Evolutionary conservation across 495 filamentous ascomycete genomes (phyloP).

Genomic region (Annulohypoxylon stygium): DNA sequence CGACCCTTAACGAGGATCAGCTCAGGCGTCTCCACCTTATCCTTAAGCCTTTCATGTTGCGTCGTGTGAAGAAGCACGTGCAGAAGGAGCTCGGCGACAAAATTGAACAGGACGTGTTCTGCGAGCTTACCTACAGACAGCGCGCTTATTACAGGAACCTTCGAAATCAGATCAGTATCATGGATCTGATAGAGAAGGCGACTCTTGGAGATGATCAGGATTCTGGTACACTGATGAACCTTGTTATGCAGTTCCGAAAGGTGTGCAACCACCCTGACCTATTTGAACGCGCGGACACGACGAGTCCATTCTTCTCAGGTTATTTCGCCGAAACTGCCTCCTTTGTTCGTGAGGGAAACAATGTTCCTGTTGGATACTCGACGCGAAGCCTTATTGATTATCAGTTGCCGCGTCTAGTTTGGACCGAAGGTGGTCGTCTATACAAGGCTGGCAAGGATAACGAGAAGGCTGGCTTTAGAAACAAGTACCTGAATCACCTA

Average conservation of each 20-base stretch:
- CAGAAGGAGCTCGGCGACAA: slow-evolving; percentile 99
- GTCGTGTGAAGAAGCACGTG: slow-evolving; percentile 98
- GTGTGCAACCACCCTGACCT: slow-evolving; percentile 99
- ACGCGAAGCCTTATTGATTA: slow-evolving; percentile 89
- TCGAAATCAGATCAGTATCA: slow-evolving; percentile 96
- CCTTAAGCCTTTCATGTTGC: slow-evolving; percentile 98
- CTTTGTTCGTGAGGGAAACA: slow-evolving; percentile 88
- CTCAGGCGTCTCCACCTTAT: slow-evolving; percentile 98
- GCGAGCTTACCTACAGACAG: slow-evolving; percentile 96
- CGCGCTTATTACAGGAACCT: slow-evolving; percentile 92
- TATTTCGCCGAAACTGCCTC: slow-evolving; percentile 94
- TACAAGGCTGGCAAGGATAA: slow-evolving; percentile 83
- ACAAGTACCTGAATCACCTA: slow-evolving; percentile 77
- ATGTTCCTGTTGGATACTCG: slow-evolving; percentile 86
- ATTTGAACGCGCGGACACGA: slow-evolving; percentile 93
- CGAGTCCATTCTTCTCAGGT: slow-evolving; percentile 83
- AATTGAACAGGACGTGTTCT: slow-evolving; percentile 96
- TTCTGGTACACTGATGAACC: slow-evolving; percentile 95
- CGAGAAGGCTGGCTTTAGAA: slow-evolving; percentile 77
- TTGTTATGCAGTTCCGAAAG: slow-evolving; percentile 99
- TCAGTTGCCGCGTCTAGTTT: slow-evolving; percentile 81
- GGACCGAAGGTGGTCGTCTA: slow-evolving; percentile 79
- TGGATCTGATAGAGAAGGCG: slow-evolving; percentile 98
- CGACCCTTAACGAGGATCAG: slow-evolving; percentile 97
- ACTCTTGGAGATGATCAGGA: slow-evolving; percentile 94